Conservation (phyloP, 1,284 basidiomycete species). For the Tetrapyrgos nigripes region DNA sequence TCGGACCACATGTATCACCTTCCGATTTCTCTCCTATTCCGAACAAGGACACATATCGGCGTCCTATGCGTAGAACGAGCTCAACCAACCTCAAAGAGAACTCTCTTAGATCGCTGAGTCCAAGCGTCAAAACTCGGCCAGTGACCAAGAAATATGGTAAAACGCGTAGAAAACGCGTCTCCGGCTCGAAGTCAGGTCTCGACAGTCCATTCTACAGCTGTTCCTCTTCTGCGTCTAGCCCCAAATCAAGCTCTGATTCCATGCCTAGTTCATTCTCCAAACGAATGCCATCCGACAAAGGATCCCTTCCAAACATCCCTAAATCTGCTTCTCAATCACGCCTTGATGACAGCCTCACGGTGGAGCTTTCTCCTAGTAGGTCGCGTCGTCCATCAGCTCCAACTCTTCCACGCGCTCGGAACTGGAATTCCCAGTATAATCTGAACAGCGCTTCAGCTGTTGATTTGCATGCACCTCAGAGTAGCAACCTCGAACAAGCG, state of each 20-base stretch:
- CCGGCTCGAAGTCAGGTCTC: slow-evolving; percentile 6
- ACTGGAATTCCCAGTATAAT: slow-evolving; percentile 12
- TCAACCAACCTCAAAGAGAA: slow-evolving; percentile 21
- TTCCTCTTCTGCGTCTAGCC: slow-evolving; percentile 41
- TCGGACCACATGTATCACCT: slow-evolving; percentile 20
- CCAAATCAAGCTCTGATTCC: not conserved
- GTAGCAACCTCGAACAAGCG: slow-evolving; percentile 5
- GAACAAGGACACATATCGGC: not conserved
- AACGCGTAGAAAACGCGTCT: not conserved
- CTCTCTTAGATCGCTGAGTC: slow-evolving; percentile 4
- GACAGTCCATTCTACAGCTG: slow-evolving; percentile 42
- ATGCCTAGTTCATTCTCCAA: slow-evolving; percentile 1
- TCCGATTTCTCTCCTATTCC: slow-evolving; percentile 24
- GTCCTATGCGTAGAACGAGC: slow-evolving; percentile 12
- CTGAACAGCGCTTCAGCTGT: slow-evolving; percentile 10
- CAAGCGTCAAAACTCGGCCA: slow-evolving; percentile 9
- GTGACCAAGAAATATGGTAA: slow-evolving; percentile 16
- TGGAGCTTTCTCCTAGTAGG: slow-evolving; percentile 18
- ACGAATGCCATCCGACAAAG: slow-evolving; percentile 29
- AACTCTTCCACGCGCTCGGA: slow-evolving; percentile 18
- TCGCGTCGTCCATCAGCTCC: slow-evolving; percentile 39
- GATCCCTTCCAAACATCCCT: slow-evolving; percentile 30
- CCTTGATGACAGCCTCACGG: slow-evolving; percentile 18
- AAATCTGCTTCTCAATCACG: slow-evolving; percentile 29
- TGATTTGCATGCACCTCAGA: slow-evolving; percentile 5